Base-by-base conservation (phyloP, 2,329 filamentous ascomycete species). In the Alternaria triticimaculans region DNA sequence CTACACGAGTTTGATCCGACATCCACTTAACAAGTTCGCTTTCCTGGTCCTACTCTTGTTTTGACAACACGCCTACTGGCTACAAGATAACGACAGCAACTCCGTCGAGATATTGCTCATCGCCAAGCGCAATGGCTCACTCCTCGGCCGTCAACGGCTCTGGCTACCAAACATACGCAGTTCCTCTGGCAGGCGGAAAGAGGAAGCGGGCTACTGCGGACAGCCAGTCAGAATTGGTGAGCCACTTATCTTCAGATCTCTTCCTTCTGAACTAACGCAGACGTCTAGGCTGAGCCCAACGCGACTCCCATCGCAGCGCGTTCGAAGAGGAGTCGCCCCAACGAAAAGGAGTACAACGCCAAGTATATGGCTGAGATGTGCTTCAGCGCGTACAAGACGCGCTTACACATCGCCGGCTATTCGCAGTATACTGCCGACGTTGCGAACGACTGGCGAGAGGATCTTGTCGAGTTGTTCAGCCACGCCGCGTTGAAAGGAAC, bases 281-380 rank as follows among this genome's bases (percentile, higher is more conserved):
- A 51, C 15, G 18, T n/a, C 12, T 28, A 62, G 60, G 9, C 15
- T 20, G 41, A 30, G 18, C n/a, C 12, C 8, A 2, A 37, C 9
- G 10, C 11, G 6, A 30, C 7, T n/a, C 14, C n/a, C 46, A 6
- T n/a, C 25, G 7, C 12, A 49, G 8, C 18, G 37, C 49, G 8
- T 33, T 23, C 49, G 2, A 63, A 28, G 23, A 55, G 25, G 48
- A 54, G 18, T 7, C 23, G 55, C 11, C 10, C 11, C 8, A 28
- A 49, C 18, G 48, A 25, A n/a, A 43, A 50, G 18, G 11, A 26
- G 4, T 63, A 63, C 20, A 63, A 63, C 43, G 49, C 55, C 6
- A 63, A 63, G 58, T 58, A 62, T 20, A 64, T 62, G 62, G 62
- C 58, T 21, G 30, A 49, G 2, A 46, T 53, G 55, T 64, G 62